Percentiles rank a stretch among this genome's conserved stretches.
Conservation (phyloP, 441 rosid genomes). For the Theobroma grandiflorum region DNA sequence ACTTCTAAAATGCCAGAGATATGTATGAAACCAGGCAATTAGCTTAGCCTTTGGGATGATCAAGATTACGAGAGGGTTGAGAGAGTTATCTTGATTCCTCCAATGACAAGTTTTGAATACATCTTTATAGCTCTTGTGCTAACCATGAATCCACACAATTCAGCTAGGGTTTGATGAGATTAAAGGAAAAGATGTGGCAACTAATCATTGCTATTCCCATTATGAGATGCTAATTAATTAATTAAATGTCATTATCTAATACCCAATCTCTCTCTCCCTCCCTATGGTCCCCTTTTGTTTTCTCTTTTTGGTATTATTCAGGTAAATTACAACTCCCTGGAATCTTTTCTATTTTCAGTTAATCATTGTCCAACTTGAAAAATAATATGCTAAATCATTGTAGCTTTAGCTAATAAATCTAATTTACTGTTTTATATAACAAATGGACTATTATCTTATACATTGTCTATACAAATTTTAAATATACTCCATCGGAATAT, state of each 20-base stretch:
- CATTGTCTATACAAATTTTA: too few species aligned
- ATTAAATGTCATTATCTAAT: background rate
- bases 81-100: background rate
- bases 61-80: background rate
- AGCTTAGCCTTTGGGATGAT: background rate
- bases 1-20: background rate
- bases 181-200: background rate
- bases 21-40: background rate
- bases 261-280: background rate
- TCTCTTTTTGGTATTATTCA: conserved; percentile 1
- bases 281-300: background rate
- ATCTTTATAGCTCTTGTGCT: background rate
- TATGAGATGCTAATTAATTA: background rate
- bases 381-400: too few species aligned
- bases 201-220: background rate
- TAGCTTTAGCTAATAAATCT: background rate
- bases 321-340: background rate
- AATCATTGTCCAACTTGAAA: too few species aligned
- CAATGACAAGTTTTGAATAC: background rate
- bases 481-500: too few species aligned
- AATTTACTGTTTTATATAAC: background rate
- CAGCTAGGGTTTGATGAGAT: background rate
- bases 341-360: background rate
- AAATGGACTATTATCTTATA: background rate
- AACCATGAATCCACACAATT: background rate